Base-by-base conservation (phyloP, 2,329 filamentous ascomycete species). In the Purpureocillium lavendulum region DNA sequence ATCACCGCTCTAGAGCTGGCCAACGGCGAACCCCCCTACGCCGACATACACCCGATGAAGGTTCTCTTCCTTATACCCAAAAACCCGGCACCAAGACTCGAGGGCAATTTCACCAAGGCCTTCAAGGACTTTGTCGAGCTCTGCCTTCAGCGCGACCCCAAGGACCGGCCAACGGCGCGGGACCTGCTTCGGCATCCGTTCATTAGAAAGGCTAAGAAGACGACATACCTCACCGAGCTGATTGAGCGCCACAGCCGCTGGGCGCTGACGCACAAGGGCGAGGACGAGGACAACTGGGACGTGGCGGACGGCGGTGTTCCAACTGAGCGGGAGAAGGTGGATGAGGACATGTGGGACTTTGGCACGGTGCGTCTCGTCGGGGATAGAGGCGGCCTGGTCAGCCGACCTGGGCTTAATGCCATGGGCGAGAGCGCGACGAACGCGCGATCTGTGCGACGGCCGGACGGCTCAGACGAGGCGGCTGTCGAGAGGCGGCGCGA, bases 1-100 rank as follows among this genome's bases (percentile, higher is more conserved):
- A 96, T 96, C 57, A 96, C 90, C 1, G 89, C 90, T 2, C 75
- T 97, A 32, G 90, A 96, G 60, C 65, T 97, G 47, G 90, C 90
- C 40, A 84, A 87, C 46, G 89, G 90, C 47, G 89, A 96, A 57
- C 90, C 90, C 17, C 90, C 90, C 0, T 95, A 96, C 56, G 87
- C 89, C 42, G 89, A 96, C 54, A 96, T 96, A 36, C 90, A 97
- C 61, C 90, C 90, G 24, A 97, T 97, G 90, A 97, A 97, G 60
- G 90, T 97, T 3, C 68, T 97, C 7, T 97, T 97, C 56, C 71
- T 97, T 36, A 97, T 97, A 39, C 90, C 90, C 1, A 97, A 96
- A 64, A 96, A 96, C 54, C 77, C 86, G 1, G 85, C 90, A 1
- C 92, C 90, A 1, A 72, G 78, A 18, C 68, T 97, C 26, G 81